These are phyloP conservation scores for Beauveria australis DNA, from an alignment of 2,329 filamentous ascomycete species.

Conservation along the genomic window DNA sequence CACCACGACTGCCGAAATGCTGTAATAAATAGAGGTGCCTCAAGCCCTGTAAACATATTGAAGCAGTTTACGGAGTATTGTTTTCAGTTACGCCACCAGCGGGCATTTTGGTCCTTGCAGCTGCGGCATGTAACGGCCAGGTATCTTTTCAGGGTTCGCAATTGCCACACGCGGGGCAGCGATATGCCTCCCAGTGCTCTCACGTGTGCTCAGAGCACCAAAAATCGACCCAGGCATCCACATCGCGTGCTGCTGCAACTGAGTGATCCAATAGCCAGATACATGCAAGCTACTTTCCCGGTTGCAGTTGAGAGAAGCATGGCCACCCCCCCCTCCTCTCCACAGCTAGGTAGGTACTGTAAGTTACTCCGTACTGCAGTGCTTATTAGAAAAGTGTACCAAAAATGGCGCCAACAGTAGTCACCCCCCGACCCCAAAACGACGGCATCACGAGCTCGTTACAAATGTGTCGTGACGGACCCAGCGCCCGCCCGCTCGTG, in stretches of 20 bases:
- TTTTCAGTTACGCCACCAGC: not conserved
- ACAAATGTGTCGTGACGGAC: slow-evolving; percentile 4
- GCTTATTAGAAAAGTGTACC: too few relatives aligned
- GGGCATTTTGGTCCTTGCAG: not conserved
- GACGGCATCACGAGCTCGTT: slow-evolving; percentile 4
- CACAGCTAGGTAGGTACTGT: too few relatives aligned
- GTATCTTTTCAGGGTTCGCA: not conserved
- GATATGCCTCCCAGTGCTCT: not conserved
- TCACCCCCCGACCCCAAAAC: not conserved
- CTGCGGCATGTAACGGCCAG: not conserved
- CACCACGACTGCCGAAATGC: too few relatives aligned
- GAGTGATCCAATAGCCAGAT: too few relatives aligned
- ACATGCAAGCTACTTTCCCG: too few relatives aligned
- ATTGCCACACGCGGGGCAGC: not conserved
- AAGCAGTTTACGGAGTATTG: not conserved
- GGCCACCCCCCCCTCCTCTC: too few relatives aligned
- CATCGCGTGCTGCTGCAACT: too few relatives aligned
- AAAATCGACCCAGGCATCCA: too few relatives aligned
- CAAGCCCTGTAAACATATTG: too few relatives aligned
- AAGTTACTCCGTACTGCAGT: too few relatives aligned
- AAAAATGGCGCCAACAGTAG: not conserved
- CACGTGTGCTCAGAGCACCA: not conserved
- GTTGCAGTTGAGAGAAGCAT: not conserved
- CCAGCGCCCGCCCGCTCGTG: not conserved
- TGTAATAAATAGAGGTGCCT: too few relatives aligned